These are phyloP conservation scores for Raphanus sativus DNA, from an alignment of 345 rosid species.

Conservation along the genomic window DNA sequence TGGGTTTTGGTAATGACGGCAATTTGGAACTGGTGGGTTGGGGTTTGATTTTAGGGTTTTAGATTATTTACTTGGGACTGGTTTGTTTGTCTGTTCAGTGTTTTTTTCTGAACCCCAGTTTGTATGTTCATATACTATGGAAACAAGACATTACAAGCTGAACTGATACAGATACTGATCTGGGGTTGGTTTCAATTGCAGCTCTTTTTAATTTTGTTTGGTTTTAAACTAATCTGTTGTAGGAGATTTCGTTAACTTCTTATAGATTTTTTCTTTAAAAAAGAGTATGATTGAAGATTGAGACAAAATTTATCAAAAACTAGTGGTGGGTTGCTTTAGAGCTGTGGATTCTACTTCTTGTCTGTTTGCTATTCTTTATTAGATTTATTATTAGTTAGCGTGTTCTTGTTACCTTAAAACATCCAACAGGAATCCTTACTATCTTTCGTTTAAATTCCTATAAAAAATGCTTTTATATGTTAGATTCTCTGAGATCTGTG, in stretches of 20 bases:
- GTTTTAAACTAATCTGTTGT: not conserved
- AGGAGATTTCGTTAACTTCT: slow-evolving; percentile 6
- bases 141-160: not conserved
- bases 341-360: slow-evolving; percentile 44
- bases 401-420: slow-evolving; percentile 30
- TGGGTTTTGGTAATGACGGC: not conserved
- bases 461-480: not conserved
- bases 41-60: slow-evolving; percentile 10
- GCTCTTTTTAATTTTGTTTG: not conserved
- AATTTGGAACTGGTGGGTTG: not conserved
- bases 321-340: slow-evolving; percentile 22
- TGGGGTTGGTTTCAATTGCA: not conserved
- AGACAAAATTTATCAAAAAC: slow-evolving; percentile 29
- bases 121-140: not conserved
- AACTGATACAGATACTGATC: not conserved
- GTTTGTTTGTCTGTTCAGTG: not conserved
- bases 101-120: too few relatives aligned
- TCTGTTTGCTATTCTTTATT: slow-evolving; percentile 23
- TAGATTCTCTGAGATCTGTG: not conserved
- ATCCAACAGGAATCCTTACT: not conserved
- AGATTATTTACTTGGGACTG: slow-evolving; percentile 12
- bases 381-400: slow-evolving; percentile 26
- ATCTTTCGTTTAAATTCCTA: not conserved
- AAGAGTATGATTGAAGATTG: slow-evolving; percentile 45
- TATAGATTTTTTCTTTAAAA: not conserved